Conservation (phyloP, 495 filamentous ascomycete genomes). For the Tuber magnatum region DNA sequence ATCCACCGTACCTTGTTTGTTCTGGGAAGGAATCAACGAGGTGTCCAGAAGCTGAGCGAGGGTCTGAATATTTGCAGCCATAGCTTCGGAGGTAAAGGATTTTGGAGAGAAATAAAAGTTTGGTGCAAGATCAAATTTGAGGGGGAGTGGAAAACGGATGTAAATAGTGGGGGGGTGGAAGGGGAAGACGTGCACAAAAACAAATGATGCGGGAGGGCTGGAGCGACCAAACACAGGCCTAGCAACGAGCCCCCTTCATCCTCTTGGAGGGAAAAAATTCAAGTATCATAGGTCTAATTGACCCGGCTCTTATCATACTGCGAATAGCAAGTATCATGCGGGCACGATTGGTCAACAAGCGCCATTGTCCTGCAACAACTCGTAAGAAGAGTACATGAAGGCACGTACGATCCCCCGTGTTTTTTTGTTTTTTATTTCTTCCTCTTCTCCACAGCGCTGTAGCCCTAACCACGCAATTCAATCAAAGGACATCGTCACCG, state of each 20-base stretch:
- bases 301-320: background rate
- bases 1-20: conserved; percentile 68
- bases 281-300: background rate
- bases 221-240: conserved; percentile 8
- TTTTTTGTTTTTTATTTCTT: background rate
- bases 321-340: background rate
- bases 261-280: background rate
- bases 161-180: conserved; percentile 20
- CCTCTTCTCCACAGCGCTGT: background rate
- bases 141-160: conserved; percentile 1
- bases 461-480: background rate
- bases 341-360: background rate
- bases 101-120: background rate
- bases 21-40: conserved; percentile 74
- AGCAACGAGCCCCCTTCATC: background rate
- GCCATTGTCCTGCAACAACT: background rate
- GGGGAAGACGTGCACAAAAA: conserved; percentile 32
- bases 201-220: conserved; percentile 30
- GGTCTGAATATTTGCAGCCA: conserved; percentile 66
- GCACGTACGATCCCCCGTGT: background rate
- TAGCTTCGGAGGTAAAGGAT: conserved; percentile 43
- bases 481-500: background rate
- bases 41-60: conserved; percentile 74
- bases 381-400: background rate
- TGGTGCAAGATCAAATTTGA: background rate